Evolutionary conservation across 2,329 filamentous ascomycete species (phyloP), one percentile per base, ranked within the genome.

Genomic region (Aspergillus fructus): DNA sequence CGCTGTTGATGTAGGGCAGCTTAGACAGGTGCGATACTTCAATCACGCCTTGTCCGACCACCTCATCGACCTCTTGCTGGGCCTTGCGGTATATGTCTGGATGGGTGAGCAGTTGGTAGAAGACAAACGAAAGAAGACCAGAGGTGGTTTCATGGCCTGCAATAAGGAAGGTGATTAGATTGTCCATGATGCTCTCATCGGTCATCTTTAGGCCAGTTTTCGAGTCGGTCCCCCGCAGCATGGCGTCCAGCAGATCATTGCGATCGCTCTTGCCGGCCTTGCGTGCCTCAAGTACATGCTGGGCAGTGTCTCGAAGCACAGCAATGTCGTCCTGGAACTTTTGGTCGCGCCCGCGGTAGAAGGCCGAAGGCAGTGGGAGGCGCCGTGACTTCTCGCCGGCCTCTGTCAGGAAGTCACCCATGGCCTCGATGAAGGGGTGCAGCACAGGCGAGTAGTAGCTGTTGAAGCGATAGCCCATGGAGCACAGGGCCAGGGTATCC

Each of bases 111-210:
- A 91, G 76, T 53, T 85, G 77, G 65, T 85, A 87, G 56, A 89
- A 86, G 1, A 81, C 70, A 66, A 89, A 90, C 0, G 86, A 86
- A 2, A 90, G 71, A 41, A 87, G 71, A 1, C 87, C 87, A 1
- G 85, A 86, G 0, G 89, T 91, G 0, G 89, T 91, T 69, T 91
- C 89, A 62, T 91, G 88, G 2, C 86, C 79, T 69, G 86, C 86
- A 63, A 88, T 85, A 6, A 90, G 72, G 63, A 91, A 90, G 0
- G 88, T 91, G 57, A 89, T 85, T 73, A 91, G 83, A 62, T 91
- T 89, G 67, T 88, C 51, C 79, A 83, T 43, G 17, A 52, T 52
- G 17, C 27, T 45, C 3, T 82, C 77, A 58, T 89, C 85, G 1
- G 77, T 81, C 63, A 91, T 74, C 12, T 79, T 81, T 64, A 86